Conservation (phyloP, 2,329 filamentous ascomycete species). For the Pseudogymnoascus sp. region DNA sequence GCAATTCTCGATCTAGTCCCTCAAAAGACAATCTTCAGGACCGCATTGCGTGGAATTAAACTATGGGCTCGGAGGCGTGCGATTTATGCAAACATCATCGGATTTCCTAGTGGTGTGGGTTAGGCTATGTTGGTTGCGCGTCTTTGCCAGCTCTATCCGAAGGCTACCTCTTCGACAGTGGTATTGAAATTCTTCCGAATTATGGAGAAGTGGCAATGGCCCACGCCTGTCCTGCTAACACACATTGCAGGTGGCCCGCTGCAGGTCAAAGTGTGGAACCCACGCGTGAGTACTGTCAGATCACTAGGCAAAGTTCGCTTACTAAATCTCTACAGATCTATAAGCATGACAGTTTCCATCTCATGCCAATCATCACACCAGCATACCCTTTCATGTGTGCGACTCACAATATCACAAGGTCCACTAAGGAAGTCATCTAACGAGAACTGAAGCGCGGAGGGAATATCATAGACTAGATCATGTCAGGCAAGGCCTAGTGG, state of each 20-base stretch:
- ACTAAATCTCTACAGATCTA: conserved; percentile 18
- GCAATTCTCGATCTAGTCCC: conserved; percentile 86
- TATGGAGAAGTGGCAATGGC: conserved; percentile 88
- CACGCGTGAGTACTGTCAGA: conserved; percentile 48
- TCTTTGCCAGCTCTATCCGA: conserved; percentile 92
- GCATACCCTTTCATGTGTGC: conserved; percentile 97
- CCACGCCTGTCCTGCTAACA: conserved; percentile 81
- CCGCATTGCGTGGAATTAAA: conserved; percentile 86
- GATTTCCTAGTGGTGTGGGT: conserved; percentile 91
- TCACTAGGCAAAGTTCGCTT: conserved; percentile 14
- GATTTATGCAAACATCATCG: conserved; percentile 93
- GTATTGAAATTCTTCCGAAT: conserved; percentile 92
- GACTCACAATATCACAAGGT: conserved; percentile 85
- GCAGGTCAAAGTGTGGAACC: conserved; percentile 88
- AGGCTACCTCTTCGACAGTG: conserved; percentile 82
- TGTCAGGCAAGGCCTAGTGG: conserved; percentile 69
- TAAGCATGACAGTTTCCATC: conserved; percentile 60
- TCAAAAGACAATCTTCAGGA: conserved; percentile 79
- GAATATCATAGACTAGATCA: conserved; percentile 70
- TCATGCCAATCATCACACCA: conserved; percentile 98
- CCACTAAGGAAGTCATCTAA: conserved; percentile 76
- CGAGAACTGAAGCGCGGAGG: conserved; percentile 72
- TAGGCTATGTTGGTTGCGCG: conserved; percentile 97
- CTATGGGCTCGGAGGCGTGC: conserved; percentile 89
- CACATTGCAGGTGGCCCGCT: conserved; percentile 73